phyloP scores from a whole-genome alignment of 352 stramenopile genomes.

The Pythium brassicae region DNA sequence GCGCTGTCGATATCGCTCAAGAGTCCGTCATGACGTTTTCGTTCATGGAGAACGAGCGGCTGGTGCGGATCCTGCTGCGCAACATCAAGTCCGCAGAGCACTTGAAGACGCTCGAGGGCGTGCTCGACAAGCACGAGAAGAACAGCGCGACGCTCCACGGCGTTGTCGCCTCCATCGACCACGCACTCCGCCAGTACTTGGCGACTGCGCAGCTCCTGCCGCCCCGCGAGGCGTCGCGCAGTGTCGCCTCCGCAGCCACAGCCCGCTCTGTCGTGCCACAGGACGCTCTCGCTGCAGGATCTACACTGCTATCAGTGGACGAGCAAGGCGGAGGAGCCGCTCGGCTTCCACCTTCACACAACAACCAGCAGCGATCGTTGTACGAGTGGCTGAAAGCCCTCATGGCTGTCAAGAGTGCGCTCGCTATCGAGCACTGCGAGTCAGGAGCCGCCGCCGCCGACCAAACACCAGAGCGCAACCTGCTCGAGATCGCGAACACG shows the following conservation, averaged over 20 bases:
- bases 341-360: neutral
- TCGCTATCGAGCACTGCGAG: conserved; percentile 6
- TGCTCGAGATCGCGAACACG: conserved; percentile 26
- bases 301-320: neutral
- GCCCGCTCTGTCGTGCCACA: neutral
- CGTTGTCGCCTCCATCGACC: conserved; percentile 27
- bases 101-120: conserved; percentile 36
- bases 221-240: neutral
- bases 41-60: conserved; percentile 72
- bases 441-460: too few species aligned
- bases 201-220: conserved; percentile 14
- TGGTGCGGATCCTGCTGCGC: conserved; percentile 66
- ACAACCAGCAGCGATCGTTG: neutral
- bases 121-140: conserved; percentile 50
- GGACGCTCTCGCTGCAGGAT: conserved; percentile 10
- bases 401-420: conserved; percentile 20
- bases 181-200: conserved; percentile 22
- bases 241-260: neutral
- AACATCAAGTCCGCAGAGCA: conserved; percentile 60
- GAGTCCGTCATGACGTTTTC: conserved; percentile 20
- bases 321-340: neutral
- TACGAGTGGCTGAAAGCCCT: conserved; percentile 17
- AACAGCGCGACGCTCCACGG: conserved; percentile 27
- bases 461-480: conserved; percentile 1
- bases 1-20: neutral